Base-by-base conservation (phyloP, 23 red algal species). In the Pyropia yezoensis region DNA sequence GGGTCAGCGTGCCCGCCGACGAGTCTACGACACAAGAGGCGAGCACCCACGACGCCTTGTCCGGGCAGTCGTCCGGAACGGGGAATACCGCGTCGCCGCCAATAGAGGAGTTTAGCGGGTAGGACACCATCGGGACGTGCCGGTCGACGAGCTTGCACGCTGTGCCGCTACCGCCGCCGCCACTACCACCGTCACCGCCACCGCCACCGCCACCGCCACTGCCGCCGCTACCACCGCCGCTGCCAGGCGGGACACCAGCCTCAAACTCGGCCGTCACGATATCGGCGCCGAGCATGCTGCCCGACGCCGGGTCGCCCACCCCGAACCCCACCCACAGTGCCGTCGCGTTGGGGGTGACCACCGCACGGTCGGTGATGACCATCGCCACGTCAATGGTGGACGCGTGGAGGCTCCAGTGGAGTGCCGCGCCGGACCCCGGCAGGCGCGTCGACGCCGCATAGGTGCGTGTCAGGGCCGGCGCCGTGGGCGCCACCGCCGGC, bases 221-320 rank as follows among this genome's bases (percentile, higher is more conserved):
- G 24, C 50, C 55, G 6, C 30, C 30, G 30, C 30, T 6, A 33
- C 30, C 30, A 6, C 2, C 30, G 2, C 2, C 2, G 30, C 2
- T 33, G 30, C n/a, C n/a, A n/a, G n/a, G n/a, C n/a, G n/a, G n/a
- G n/a, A n/a, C n/a, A n/a, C 30, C 30, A 33, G 4, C 11, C 39
- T 8, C 39, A 52, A 83, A 83, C 57, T 83, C 67, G 51, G 78
- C 78, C 23, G 78, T 83, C 24, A 83, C 78, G 28, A 83, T 45
- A n/a, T 83, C 78, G n/a, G 67, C 78, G 16, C 78, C 78, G 32
- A 83, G 66, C 78, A 83, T 83, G 54, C 61, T 68, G 19, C 78
- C 78, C 18, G 66, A 63, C 21, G 67, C 56, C 3, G 78, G 67
- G 27, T 83, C 78, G n/a, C 59, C 63, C 20, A 83, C 18, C 5